Conservation (phyloP, 2,329 filamentous ascomycete species). For the Aspergillus unguis region DNA sequence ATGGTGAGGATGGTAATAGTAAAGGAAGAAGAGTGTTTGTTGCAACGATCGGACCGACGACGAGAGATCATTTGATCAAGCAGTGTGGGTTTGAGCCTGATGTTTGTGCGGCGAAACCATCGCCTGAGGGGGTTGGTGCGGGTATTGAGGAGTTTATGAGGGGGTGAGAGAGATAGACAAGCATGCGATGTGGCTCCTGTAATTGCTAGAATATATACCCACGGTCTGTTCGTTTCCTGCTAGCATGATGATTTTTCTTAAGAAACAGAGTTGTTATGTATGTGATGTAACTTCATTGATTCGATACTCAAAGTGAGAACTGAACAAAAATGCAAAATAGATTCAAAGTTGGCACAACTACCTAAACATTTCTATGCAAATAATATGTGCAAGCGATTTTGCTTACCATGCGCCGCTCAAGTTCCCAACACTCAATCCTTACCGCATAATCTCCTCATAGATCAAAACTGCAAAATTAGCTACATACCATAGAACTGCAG, state of each 20-base stretch:
- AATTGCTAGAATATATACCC: neutral
- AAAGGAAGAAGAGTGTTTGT: slow-evolving; percentile 50
- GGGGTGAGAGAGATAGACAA: neutral
- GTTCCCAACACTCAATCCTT: slow-evolving; percentile 18
- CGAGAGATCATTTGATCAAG: slow-evolving; percentile 64
- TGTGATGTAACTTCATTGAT: too few species aligned
- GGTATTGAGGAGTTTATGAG: slow-evolving; percentile 58
- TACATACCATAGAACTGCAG: neutral
- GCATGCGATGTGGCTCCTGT: neutral
- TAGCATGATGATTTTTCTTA: too few species aligned
- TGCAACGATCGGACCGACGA: slow-evolving; percentile 92
- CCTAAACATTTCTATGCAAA: slow-evolving; percentile 18
- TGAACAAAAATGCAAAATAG: neutral
- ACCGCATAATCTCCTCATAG: slow-evolving; percentile 92
- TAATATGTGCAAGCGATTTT: slow-evolving; percentile 15
- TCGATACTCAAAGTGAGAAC: neutral
- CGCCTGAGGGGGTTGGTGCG: slow-evolving; percentile 70
- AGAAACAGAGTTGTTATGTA: too few species aligned
- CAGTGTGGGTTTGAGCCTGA: slow-evolving; percentile 46
- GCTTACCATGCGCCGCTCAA: slow-evolving; percentile 5
- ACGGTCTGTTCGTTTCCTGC: neutral
- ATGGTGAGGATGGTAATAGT: neutral
- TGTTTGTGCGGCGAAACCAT: slow-evolving; percentile 74
- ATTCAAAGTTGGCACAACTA: slow-evolving; percentile 10
- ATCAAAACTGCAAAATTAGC: slow-evolving; percentile 62